Percentiles rank a stretch among this genome's conserved stretches.
Evolutionary conservation across 2,329 filamentous ascomycete genomes (phyloP).

Genomic region (Arthrobotrys sphaeroides): DNA sequence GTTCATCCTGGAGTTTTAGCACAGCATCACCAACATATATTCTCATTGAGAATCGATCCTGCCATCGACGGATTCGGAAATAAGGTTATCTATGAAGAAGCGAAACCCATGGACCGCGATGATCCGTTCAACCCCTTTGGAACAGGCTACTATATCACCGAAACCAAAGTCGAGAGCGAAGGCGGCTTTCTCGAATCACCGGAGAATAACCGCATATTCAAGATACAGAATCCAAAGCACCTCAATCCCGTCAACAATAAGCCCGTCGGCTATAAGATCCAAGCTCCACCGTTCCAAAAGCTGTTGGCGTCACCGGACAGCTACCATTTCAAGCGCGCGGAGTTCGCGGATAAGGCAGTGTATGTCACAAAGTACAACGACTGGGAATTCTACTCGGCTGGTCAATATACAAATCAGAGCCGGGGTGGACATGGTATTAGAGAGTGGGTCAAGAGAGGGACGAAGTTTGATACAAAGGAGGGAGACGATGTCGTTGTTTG

Average conservation of each 20-base stretch:
- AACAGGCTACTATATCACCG: constrained; percentile 60
- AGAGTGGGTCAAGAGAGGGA: constrained; percentile 64
- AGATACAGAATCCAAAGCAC: constrained; percentile 67
- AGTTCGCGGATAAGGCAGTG: constrained; percentile 68
- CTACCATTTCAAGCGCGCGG: constrained; percentile 65
- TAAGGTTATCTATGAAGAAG: constrained; percentile 69
- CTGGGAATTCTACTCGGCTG: constrained; percentile 66
- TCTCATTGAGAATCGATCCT: constrained; percentile 73
- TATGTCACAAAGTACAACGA: constrained; percentile 69
- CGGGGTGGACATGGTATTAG: constrained; percentile 67
- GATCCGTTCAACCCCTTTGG: constrained; percentile 67
- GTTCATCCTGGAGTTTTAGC: constrained; percentile 76
- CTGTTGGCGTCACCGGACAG: constrained; percentile 66
- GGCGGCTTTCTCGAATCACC: constrained; percentile 65
- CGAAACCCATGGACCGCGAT: constrained; percentile 69
- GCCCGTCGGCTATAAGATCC: constrained; percentile 68
- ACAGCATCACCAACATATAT: constrained; percentile 79
- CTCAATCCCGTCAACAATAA: constrained; percentile 68
- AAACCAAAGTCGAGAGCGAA: constrained; percentile 57
- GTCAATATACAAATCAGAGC: constrained; percentile 69
- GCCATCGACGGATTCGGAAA: constrained; percentile 69
- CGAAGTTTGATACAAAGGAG: constrained; percentile 64
- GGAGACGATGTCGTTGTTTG: constrained; percentile 68
- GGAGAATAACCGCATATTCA: constrained; percentile 67
- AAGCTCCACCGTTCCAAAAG: constrained; percentile 68